Conservation (phyloP, 192 early-diverging fungal genomes). For the Dimargaris cristalligena region DNA sequence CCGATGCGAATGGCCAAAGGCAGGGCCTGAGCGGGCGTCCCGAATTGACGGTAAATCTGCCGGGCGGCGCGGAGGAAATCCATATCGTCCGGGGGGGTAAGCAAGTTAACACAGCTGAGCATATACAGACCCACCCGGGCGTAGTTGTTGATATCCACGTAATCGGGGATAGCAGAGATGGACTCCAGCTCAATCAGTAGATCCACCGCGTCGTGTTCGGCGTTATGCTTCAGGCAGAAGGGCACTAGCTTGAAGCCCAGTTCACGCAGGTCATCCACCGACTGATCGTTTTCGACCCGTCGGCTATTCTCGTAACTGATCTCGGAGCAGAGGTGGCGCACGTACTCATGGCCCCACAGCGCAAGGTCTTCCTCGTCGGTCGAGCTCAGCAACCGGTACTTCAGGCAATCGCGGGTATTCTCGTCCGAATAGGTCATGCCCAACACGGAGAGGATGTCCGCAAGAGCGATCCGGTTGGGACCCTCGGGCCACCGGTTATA, state of each 20-base stretch:
- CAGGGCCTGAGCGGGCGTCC: constrained; percentile 67
- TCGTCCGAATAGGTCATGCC: constrained; percentile 92
- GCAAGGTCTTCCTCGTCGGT: constrained; percentile 49
- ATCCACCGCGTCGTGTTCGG: constrained; percentile 96
- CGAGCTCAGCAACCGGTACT: constrained; percentile 75
- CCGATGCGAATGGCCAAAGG: constrained; percentile 74
- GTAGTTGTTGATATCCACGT: constrained; percentile 86
- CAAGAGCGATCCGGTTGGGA: constrained; percentile 62
- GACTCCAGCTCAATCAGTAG: constrained; percentile 78
- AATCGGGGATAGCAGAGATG: constrained; percentile 58
- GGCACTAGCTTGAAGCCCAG: constrained; percentile 77
- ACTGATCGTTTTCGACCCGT: constrained; percentile 39
- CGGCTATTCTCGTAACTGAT: constrained; percentile 68
- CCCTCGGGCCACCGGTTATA: constrained; percentile 57
- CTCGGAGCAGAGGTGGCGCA: constrained; percentile 83
- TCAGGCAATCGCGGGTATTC: constrained; percentile 62
- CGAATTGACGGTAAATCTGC: constrained; percentile 72
- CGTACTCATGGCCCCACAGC: constrained; percentile 98
- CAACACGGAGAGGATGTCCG: constrained; percentile 91
- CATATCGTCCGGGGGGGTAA: constrained; percentile 79
- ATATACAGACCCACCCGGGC: constrained; percentile 92
- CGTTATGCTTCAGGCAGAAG: constrained; percentile 93
- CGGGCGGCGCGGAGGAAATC: constrained; percentile 73
- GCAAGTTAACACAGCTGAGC: constrained; percentile 78
- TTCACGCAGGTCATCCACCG: constrained; percentile 46